Conservation (phyloP, 305 asterid genomes). For the Fraxinus angustifolia region DNA sequence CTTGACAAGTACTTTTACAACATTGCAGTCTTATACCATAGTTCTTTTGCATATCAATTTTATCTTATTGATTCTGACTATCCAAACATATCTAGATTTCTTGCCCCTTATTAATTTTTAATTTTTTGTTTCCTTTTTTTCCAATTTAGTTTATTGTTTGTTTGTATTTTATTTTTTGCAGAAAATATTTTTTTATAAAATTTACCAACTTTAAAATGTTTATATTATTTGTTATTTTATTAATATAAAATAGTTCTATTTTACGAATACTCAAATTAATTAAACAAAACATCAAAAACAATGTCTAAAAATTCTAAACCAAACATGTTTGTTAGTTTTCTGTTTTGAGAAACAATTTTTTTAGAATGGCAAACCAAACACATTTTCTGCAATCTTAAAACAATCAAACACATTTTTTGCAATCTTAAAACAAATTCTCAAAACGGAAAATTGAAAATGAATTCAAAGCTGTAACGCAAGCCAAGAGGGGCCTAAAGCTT, state of each 20-base stretch:
- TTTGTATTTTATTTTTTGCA: no score
- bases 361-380: not conserved
- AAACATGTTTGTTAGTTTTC: not conserved
- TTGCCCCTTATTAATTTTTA: not conserved
- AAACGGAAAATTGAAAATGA: no score
- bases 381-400: not conserved
- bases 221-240: no score
- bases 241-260: no score
- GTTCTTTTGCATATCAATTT: not conserved
- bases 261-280: not conserved
- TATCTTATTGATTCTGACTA: no score
- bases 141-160: not conserved
- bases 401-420: no score
- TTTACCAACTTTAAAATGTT: not conserved
- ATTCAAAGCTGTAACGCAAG: no score
- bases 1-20: no score
- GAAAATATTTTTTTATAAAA: no score
- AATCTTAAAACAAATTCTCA: no score
- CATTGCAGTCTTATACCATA: not conserved
- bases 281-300: no score
- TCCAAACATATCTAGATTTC: not conserved
- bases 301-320: not conserved
- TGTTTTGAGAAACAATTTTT: not conserved
- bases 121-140: not conserved
- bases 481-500: not conserved